Conservation (phyloP, 371 early-diverging fungal genomes). For the Rhizopus delemar region DNA sequence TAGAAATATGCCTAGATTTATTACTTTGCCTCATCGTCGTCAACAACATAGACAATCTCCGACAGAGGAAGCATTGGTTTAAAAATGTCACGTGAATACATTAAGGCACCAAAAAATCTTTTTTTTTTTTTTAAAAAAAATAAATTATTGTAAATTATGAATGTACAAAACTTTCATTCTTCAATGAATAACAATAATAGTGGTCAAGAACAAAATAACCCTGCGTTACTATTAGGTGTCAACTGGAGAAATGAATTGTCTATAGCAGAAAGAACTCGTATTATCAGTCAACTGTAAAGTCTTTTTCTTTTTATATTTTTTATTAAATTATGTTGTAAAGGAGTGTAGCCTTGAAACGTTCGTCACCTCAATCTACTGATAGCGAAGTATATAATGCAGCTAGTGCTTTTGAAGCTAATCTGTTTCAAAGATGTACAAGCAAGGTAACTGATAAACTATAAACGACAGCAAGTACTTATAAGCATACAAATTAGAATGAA, state of each 20-base stretch:
- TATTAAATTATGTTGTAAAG: slow-evolving; percentile 20
- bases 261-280: slow-evolving; percentile 38
- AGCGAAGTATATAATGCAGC: slow-evolving; percentile 42
- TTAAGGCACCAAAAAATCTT: too few species aligned
- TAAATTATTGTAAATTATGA: too few species aligned
- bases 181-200: too few species aligned
- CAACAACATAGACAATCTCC: slow-evolving; percentile 13
- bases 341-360: slow-evolving; percentile 34
- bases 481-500: slow-evolving; percentile 44
- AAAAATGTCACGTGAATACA: not conserved
- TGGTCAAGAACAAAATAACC: slow-evolving; percentile 7
- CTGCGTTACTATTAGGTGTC: slow-evolving; percentile 11
- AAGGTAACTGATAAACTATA: slow-evolving; percentile 29
- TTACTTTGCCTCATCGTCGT: slow-evolving; percentile 30
- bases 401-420: slow-evolving; percentile 40
- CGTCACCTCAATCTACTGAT: slow-evolving; percentile 40
- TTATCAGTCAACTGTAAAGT: slow-evolving; percentile 46
- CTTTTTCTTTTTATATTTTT: slow-evolving; percentile 4
- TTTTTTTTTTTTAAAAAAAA: too few species aligned
- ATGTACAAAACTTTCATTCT: too few species aligned
- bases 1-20: slow-evolving; percentile 46
- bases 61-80: slow-evolving; percentile 8
- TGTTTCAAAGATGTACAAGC: slow-evolving; percentile 40
- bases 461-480: not conserved
- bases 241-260: slow-evolving; percentile 48